Percentiles rank a stretch among this genome's conserved stretches.
phyloP scores from a whole-genome alignment of 495 filamentous ascomycete species.

The Pseudotulostoma volvatum region DNA sequence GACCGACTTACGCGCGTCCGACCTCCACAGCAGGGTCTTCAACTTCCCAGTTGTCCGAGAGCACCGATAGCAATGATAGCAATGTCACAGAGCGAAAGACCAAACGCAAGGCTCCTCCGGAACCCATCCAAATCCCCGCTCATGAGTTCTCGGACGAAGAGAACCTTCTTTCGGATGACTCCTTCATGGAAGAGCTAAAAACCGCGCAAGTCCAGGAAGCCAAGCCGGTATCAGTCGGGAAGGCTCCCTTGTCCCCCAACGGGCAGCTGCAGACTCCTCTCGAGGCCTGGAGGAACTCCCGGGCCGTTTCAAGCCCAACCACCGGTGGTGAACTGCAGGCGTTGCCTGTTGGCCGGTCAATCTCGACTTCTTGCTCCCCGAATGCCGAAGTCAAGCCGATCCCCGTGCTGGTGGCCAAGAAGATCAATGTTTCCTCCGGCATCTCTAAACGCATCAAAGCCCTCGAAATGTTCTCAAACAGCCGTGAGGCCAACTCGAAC shows the following conservation, averaged over 20 bases:
- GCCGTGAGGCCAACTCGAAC: conserved; percentile 22
- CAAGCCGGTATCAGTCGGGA: conserved; percentile 63
- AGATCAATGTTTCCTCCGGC: conserved; percentile 66
- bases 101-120: conserved; percentile 33
- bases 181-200: conserved; percentile 77
- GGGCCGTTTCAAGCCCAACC: conserved; percentile 35
- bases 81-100: not conserved
- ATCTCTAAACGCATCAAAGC: conserved; percentile 86
- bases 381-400: conserved; percentile 7
- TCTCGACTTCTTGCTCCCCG: conserved; percentile 21
- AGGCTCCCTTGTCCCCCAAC: conserved; percentile 59
- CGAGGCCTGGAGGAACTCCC: conserved; percentile 28
- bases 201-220: conserved; percentile 71
- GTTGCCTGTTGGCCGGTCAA: conserved; percentile 25
- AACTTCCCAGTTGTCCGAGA: too few species aligned
- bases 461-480: conserved; percentile 53
- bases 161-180: conserved; percentile 63
- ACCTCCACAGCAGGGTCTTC: too few species aligned
- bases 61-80: not conserved
- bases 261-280: conserved; percentile 13
- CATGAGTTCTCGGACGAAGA: conserved; percentile 43
- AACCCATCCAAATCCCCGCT: conserved; percentile 40
- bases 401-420: conserved; percentile 42
- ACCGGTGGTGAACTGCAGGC: conserved; percentile 22
- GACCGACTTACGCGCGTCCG: too few species aligned